Base-by-base conservation (phyloP, 345 rosid species). In the Eutrema japonicum region DNA sequence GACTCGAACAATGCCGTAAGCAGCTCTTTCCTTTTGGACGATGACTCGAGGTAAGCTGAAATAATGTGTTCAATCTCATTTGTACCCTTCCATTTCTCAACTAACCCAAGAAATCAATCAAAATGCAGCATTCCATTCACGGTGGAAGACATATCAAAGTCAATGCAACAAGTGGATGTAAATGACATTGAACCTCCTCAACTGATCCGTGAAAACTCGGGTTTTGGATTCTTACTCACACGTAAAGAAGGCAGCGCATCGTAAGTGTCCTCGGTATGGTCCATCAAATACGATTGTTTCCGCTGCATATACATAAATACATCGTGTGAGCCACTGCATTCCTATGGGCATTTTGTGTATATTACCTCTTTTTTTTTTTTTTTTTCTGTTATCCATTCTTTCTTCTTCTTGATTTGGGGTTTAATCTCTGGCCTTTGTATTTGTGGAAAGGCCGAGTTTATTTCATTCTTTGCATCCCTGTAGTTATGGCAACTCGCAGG, bases 141-240 rank as follows among this genome's bases (percentile, higher is more conserved):
- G 8, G 97, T 91, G 75, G 97, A 95, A 70, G 99, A 95, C 80
- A 92, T 95, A 83, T 95, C 99, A 71, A 95, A 92, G 82, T 85
- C 98, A 46, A 85, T 95, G 92, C 83, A 85, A 71, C 84, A 85
- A 85, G 94, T 90, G 59, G 99, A 92, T 81, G 83, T 95, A 42
- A 79, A 92, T 35, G 96, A 92, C 66, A 75, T 95, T 2, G 98
- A 95, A 60, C 94, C 99, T 52, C 99, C 99, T 12, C 64, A 88
- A 22, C 43, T 87, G 50, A 87, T 92, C 70, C 92, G 97, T 4
- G 99, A 95, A 66, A 92, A 95, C 77, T 90, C 99, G 2, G 91
- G 96, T 72, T 95, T 95, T 48, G 89, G 89, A 48, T 95, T 95
- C 92, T 78, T 95, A 64, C 91, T 90, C 56, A 84, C 97, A 66